phyloP scores from a whole-genome alignment of 305 asterid genomes.

The Nicotiana rustica region DNA sequence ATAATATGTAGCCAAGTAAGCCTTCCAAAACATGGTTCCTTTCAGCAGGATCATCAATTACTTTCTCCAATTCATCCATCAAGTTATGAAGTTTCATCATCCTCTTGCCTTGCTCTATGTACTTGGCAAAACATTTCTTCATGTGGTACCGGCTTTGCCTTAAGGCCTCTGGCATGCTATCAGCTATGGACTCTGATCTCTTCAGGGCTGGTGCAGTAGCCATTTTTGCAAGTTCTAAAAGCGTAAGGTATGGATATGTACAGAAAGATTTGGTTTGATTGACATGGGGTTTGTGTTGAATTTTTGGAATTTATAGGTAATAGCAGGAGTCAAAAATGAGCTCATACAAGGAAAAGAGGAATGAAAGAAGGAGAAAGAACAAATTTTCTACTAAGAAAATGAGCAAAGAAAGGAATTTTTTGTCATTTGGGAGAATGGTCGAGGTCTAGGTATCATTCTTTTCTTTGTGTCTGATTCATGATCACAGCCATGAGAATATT shows the following conservation, averaged over 20 bases:
- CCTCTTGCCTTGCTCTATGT: constrained; percentile 70
- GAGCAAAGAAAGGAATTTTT: constrained; percentile 61
- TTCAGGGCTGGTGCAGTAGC: constrained; percentile 61
- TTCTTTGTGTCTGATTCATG: constrained; percentile 42
- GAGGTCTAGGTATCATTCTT: constrained; percentile 62
- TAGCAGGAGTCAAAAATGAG: constrained; percentile 26
- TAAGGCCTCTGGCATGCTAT: constrained; percentile 90
- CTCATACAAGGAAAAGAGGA: constrained; percentile 36
- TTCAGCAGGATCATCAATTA: constrained; percentile 67
- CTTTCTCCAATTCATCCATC: constrained; percentile 86
- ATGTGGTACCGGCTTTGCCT: constrained; percentile 87
- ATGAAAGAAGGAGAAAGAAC: constrained; percentile 50
- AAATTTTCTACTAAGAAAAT: constrained; percentile 43
- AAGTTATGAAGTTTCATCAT: constrained; percentile 66
- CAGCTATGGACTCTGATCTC: constrained; percentile 72
- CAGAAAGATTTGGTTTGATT: constrained; percentile 28
- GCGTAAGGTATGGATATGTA: constrained; percentile 26
- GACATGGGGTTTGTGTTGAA: constrained; percentile 27
- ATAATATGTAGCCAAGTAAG: constrained; percentile 84
- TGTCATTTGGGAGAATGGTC: constrained; percentile 21
- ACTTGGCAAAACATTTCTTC: constrained; percentile 88
- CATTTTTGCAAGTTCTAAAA: constrained; percentile 42
- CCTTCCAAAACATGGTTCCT: constrained; percentile 76
- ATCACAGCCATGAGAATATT: constrained; percentile 30
- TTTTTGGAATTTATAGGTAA: constrained; percentile 56